phyloP scores from a whole-genome alignment of 768 basidiomycete species.

The Lanmaoa pseudosensibilis region DNA sequence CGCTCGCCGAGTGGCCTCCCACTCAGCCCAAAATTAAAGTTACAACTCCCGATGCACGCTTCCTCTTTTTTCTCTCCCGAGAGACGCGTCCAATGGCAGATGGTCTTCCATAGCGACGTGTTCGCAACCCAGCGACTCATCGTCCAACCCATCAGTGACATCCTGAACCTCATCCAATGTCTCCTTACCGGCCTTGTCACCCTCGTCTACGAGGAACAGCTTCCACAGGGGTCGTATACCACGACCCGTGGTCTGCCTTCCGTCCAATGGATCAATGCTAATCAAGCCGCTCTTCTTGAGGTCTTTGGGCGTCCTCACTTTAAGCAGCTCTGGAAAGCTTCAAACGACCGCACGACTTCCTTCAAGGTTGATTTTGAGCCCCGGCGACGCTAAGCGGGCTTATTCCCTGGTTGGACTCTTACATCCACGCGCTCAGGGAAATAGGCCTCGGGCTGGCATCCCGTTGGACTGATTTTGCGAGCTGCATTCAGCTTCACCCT shows the following conservation, averaged over 20 bases:
- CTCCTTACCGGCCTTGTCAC: conserved; percentile 72
- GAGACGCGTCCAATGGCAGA: conserved; percentile 83
- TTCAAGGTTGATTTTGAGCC: conserved; percentile 72
- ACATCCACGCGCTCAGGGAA: conserved; percentile 9
- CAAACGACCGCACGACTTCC: conserved; percentile 65
- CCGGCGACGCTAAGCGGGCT: conserved; percentile 34
- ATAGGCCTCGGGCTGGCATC: conserved; percentile 19
- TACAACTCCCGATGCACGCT: conserved; percentile 76
- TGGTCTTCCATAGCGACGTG: conserved; percentile 82
- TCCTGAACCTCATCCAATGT: conserved; percentile 67
- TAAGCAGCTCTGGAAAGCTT: conserved; percentile 70
- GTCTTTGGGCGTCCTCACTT: conserved; percentile 75
- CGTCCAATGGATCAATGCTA: conserved; percentile 70
- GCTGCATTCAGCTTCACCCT: conserved; percentile 9
- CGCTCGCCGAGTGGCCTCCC: conserved; percentile 75
- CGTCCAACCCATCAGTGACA: conserved; percentile 67
- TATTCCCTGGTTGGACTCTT: conserved; percentile 6
- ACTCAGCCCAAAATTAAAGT: conserved; percentile 68
- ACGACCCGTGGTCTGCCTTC: conserved; percentile 79
- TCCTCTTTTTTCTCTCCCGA: conserved; percentile 86
- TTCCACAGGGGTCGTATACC: conserved; percentile 67
- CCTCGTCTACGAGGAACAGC: conserved; percentile 70
- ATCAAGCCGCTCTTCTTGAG: conserved; percentile 65
- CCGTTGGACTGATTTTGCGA: conserved; percentile 6
- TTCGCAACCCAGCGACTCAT: conserved; percentile 71